A percentile compares a stretch with the other conserved stretches of the same genome.
Evolutionary conservation across 2,329 filamentous ascomycete genomes (phyloP).

Genomic region (Xylariaceae sp.): DNA sequence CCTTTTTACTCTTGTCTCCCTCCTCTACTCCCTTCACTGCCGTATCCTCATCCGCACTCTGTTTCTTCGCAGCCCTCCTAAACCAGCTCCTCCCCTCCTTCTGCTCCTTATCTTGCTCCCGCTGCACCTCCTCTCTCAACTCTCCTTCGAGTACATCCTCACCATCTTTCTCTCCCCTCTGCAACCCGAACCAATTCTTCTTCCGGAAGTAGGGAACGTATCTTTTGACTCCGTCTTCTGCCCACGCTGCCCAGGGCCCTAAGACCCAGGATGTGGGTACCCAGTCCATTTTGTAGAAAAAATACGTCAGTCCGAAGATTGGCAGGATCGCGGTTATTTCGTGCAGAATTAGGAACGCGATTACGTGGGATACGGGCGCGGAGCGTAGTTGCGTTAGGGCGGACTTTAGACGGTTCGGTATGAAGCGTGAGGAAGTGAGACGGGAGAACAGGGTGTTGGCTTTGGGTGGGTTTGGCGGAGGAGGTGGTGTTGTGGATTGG

Average conservation of each 20-base stretch:
- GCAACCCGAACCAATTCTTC: conserved; percentile 77
- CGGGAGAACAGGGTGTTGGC: conserved; percentile 39
- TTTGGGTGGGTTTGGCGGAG: conserved; percentile 7
- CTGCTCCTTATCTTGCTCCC: conserved; percentile 31
- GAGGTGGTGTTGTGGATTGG: conserved; percentile 19
- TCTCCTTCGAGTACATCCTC: conserved; percentile 27
- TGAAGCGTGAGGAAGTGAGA: conserved; percentile 41
- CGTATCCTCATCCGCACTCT: conserved; percentile 30
- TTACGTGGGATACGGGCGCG: conserved; percentile 78
- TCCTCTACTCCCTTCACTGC: conserved; percentile 7
- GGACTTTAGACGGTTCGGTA: conserved; percentile 65
- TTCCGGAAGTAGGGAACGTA: conserved; percentile 75
- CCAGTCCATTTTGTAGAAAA: conserved; percentile 79
- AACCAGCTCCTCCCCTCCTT: conserved; percentile 17
- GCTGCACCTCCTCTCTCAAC: conserved; percentile 22
- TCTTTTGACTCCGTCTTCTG: conserved; percentile 63
- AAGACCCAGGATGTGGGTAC: conserved; percentile 59
- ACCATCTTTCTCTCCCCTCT: conserved; percentile 19
- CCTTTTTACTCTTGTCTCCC: conserved; percentile 15
- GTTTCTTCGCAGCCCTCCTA: conserved; percentile 1
- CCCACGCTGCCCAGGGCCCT: conserved; percentile 48
- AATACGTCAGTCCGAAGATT: conserved; percentile 67
- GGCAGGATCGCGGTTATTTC: conserved; percentile 87
- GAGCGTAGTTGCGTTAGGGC: conserved; percentile 69
- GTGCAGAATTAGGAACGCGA: conserved; percentile 85